Percentiles rank a stretch among this genome's conserved stretches.
Evolutionary conservation across 805 yeast species (phyloP).

Genomic region (Zygoascus bituminiphila): DNA sequence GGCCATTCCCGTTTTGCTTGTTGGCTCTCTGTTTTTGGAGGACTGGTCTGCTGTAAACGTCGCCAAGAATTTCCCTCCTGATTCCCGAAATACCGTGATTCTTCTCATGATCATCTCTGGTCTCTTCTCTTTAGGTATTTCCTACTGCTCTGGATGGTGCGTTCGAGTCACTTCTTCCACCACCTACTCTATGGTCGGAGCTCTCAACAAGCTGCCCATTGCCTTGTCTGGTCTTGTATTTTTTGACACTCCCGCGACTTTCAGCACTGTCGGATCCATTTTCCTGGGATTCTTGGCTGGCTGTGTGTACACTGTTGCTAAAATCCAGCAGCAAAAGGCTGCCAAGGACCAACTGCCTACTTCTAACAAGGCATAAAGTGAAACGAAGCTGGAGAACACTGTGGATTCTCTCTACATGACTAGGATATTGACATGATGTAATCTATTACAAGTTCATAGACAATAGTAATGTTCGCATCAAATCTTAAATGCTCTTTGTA

Average conservation of each 20-base stretch:
- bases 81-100: slow-evolving; percentile 56
- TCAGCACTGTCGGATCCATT: slow-evolving; percentile 84
- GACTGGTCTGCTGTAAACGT: slow-evolving; percentile 88
- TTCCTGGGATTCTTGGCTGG: slow-evolving; percentile 93
- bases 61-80: slow-evolving; percentile 68
- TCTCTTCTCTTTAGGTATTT: slow-evolving; percentile 89
- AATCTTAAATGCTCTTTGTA: not conserved
- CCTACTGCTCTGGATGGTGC: slow-evolving; percentile 99
- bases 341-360: slow-evolving; percentile 21
- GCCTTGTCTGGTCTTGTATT: slow-evolving; percentile 91
- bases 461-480: not conserved
- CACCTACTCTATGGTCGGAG: slow-evolving; percentile 99
- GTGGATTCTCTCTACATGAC: no score
- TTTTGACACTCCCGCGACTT: slow-evolving; percentile 92
- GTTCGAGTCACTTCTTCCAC: slow-evolving; percentile 98
- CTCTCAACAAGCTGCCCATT: slow-evolving; percentile 94
- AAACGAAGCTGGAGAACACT: no score
- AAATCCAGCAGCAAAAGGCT: slow-evolving; percentile 70
- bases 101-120: slow-evolving; percentile 88
- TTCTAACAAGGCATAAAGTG: slow-evolving; percentile 12
- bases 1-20: slow-evolving; percentile 79
- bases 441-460: not conserved
- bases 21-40: slow-evolving; percentile 71
- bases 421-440: no score
- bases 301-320: slow-evolving; percentile 89